phyloP scores from a whole-genome alignment of 139 green algal species.

The Haematococcus lacustris region DNA sequence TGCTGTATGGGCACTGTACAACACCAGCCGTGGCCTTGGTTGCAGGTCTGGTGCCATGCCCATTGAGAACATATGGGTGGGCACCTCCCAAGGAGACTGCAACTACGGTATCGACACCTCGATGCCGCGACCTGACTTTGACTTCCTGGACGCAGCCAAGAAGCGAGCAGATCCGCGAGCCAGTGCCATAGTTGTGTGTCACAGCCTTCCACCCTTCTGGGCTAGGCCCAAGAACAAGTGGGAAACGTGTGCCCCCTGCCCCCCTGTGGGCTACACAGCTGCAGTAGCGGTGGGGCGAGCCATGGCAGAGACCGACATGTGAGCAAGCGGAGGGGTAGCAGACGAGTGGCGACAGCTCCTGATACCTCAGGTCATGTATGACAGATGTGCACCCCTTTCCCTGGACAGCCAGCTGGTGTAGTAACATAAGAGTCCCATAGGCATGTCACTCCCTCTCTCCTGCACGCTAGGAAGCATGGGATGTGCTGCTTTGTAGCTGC shows the following conservation, averaged over 20 bases:
- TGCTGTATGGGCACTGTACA: no score
- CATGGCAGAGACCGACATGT: slow-evolving; percentile 21
- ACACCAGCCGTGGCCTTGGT: no score
- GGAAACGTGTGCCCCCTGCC: slow-evolving; percentile 14
- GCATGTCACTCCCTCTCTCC: no score
- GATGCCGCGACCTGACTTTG: slow-evolving; percentile 1
- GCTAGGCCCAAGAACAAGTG: slow-evolving; percentile 14
- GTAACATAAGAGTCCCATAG: no score
- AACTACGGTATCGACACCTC: slow-evolving; percentile 4
- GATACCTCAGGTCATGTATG: not conserved
- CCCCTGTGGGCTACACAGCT: slow-evolving; percentile 12
- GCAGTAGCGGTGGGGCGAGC: slow-evolving; percentile 12
- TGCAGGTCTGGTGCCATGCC: slow-evolving; percentile 6
- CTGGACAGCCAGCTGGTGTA: no score
- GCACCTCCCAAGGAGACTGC: slow-evolving; percentile 5
- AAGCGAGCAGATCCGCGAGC: no score
- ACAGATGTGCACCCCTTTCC: no score
- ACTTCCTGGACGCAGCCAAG: slow-evolving; percentile 5
- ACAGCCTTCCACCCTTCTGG: slow-evolving; percentile 20
- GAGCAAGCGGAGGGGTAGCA: no score
- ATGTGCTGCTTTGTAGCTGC: no score
- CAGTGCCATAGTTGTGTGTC: slow-evolving; percentile 13
- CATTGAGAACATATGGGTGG: not conserved
- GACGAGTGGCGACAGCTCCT: no score
- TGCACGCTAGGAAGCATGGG: no score